These are phyloP conservation scores for Bombardia bombarda DNA, from an alignment of 495 filamentous ascomycete species.

Conservation along the genomic window DNA sequence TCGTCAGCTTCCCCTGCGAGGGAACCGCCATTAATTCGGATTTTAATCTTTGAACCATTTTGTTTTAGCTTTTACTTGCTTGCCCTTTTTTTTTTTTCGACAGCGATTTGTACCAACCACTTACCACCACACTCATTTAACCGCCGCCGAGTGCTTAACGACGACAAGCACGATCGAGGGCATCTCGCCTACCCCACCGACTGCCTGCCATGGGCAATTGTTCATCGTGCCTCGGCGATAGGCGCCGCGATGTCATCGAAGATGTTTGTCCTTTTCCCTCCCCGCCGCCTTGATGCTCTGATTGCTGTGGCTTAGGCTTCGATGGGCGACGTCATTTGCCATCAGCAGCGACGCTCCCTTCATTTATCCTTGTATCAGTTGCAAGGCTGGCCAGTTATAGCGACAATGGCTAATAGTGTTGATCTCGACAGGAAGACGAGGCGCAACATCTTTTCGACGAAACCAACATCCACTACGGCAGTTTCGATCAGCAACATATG, in stretches of 20 bases:
- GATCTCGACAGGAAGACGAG: conserved; percentile 45
- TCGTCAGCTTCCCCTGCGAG: conserved; percentile 15
- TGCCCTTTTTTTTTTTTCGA: not conserved
- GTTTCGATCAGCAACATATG: conserved; percentile 43
- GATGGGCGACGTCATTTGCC: conserved; percentile 5
- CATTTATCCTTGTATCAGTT: too few relatives aligned
- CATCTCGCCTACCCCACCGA: too few relatives aligned
- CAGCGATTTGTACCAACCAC: not conserved
- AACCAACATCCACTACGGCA: conserved; percentile 44
- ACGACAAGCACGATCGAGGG: not conserved
- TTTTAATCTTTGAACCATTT: not conserved
- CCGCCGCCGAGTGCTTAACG: not conserved
- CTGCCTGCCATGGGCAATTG: conserved; percentile 38
- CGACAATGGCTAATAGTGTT: too few relatives aligned
- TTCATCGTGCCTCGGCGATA: conserved; percentile 36
- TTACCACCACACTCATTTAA: not conserved
- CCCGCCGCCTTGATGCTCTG: not conserved
- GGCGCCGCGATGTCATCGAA: conserved; percentile 32
- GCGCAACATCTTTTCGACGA: conserved; percentile 47
- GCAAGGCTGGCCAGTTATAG: too few relatives aligned
- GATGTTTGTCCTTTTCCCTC: conserved; percentile 21
- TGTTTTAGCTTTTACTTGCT: not conserved
- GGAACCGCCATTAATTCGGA: conserved; percentile 2
- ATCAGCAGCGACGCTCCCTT: too few relatives aligned
- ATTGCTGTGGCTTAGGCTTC: not conserved